A percentile compares a stretch with the other conserved stretches of the same genome.
phyloP scores from a whole-genome alignment of 2,329 filamentous ascomycete species.

The Cylindrodendrum hubeiense region DNA sequence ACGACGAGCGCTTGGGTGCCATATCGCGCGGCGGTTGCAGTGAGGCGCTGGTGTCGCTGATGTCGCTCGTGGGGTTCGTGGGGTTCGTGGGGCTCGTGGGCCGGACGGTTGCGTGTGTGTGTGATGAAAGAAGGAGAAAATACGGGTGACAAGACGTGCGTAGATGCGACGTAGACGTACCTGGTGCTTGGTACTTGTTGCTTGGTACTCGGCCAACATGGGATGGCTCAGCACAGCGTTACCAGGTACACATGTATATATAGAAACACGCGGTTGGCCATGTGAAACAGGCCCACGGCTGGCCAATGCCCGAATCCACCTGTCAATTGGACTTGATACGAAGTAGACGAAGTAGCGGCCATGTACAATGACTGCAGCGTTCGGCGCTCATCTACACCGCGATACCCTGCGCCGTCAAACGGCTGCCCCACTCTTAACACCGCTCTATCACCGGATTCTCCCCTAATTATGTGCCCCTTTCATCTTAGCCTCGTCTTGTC shows the following conservation, averaged over 20 bases:
- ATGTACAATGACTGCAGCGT: not conserved
- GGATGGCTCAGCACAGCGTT: not conserved
- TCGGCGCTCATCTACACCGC: not conserved
- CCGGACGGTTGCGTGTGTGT: not conserved
- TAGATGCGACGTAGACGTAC: not conserved
- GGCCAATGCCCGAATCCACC: not conserved
- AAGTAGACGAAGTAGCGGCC: not conserved
- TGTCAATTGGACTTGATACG: not conserved
- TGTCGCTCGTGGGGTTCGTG: not conserved
- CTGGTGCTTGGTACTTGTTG: too few relatives aligned
- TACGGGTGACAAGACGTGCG: not conserved
- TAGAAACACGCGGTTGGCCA: not conserved
- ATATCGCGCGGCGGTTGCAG: not conserved
- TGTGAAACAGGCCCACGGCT: not conserved
- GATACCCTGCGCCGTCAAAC: not conserved
- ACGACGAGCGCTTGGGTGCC: slow-evolving; percentile 13
- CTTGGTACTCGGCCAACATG: not conserved
- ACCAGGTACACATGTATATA: not conserved
- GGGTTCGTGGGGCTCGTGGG: not conserved
- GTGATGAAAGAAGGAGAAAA: not conserved
- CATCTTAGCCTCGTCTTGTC: not conserved
- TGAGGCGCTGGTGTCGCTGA: not conserved
- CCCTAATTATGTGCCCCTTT: not conserved
- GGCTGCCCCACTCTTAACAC: not conserved
- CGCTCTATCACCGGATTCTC: not conserved